Conservation (phyloP, 208 protist genomes). For the Acanthamoeba healyi region DNA sequence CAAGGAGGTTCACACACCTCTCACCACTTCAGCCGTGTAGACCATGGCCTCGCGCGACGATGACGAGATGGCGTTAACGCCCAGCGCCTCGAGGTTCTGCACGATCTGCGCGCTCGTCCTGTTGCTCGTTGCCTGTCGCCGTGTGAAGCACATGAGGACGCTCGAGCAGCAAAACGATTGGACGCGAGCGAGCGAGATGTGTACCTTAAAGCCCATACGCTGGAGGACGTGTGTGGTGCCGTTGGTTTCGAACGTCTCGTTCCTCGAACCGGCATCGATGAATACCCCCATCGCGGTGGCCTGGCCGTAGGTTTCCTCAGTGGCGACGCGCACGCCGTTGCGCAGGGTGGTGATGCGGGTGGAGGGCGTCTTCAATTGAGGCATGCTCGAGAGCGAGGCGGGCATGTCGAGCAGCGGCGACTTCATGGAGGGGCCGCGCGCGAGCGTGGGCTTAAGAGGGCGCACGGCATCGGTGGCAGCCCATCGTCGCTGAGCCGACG, state of each 20-base stretch:
- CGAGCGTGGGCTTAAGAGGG: background rate
- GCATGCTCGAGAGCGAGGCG: background rate
- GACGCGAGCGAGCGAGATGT: conserved; percentile 3
- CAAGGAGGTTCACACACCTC: background rate
- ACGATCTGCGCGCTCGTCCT: conserved; percentile 23
- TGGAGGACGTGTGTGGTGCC: conserved; percentile 28
- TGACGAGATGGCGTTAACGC: background rate
- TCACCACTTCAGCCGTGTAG: conserved; percentile 16
- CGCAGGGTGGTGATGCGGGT: background rate
- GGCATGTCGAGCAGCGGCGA: background rate
- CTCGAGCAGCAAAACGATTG: too few relatives aligned
- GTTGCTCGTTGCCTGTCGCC: conserved; percentile 13
- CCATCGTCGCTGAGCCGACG: background rate
- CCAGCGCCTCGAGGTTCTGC: conserved; percentile 33
- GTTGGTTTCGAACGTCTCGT: background rate
- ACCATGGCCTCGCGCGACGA: conserved; percentile 71
- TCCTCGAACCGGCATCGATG: background rate
- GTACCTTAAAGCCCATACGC: conserved; percentile 17
- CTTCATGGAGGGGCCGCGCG: background rate
- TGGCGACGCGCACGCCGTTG: conserved; percentile 63
- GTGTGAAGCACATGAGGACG: too few relatives aligned
- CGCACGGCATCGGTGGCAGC: background rate
- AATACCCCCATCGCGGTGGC: background rate
- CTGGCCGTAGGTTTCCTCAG: conserved; percentile 58
- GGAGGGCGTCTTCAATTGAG: background rate